Percentiles rank a stretch among this genome's conserved stretches.
Evolutionary conservation across 805 yeast species (phyloP).

Genomic region (Kuraishia ogatae): DNA sequence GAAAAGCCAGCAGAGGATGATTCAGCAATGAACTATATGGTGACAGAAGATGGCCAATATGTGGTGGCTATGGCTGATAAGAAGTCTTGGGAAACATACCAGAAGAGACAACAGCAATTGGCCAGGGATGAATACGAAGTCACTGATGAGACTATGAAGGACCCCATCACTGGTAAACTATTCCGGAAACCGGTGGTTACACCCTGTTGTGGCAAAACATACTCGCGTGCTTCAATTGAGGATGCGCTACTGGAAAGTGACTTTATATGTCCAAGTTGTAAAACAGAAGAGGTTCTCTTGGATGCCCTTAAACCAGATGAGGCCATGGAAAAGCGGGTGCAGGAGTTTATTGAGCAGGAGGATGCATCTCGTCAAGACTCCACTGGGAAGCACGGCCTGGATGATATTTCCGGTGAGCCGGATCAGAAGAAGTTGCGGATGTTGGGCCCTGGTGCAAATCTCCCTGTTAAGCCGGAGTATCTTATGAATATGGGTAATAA

Average conservation of each 20-base stretch:
- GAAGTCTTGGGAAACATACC: conserved; percentile 83
- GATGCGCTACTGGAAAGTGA: conserved; percentile 68
- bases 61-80: conserved; percentile 95
- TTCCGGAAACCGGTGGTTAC: conserved; percentile 69
- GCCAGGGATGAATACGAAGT: conserved; percentile 35
- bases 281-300: conserved; percentile 59
- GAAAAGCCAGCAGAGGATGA: conserved; percentile 61
- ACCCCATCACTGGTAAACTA: conserved; percentile 62
- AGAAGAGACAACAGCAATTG: conserved; percentile 46
- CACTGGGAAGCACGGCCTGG: not conserved
- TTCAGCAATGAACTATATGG: conserved; percentile 56
- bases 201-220: conserved; percentile 54
- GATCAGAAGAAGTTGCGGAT: not conserved
- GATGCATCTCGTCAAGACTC: conserved; percentile 5
- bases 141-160: conserved; percentile 54
- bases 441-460: not conserved
- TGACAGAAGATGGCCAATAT: conserved; percentile 91
- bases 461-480: not conserved
- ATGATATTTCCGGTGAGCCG: not conserved
- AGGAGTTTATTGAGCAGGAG: conserved; percentile 33
- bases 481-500: not conserved
- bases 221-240: conserved; percentile 57
- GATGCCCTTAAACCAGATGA: conserved; percentile 62
- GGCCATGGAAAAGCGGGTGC: conserved; percentile 47
- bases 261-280: conserved; percentile 87